These are phyloP conservation scores for Pseudonitzschia multistriata DNA, from an alignment of 108 stramenopile genomes.

Conservation along the genomic window DNA sequence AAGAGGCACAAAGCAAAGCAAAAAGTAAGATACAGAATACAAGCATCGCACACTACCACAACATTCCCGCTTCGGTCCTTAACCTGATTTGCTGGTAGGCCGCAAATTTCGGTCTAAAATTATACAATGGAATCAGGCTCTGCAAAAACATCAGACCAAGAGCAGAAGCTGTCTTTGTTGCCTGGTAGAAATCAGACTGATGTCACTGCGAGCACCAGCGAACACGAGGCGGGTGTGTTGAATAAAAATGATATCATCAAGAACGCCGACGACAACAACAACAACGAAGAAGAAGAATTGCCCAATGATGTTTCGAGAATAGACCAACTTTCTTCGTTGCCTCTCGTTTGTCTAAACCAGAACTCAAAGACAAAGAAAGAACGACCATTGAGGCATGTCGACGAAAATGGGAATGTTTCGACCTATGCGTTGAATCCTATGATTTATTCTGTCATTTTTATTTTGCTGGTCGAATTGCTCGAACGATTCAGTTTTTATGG, in stretches of 20 bases:
- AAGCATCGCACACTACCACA: no score
- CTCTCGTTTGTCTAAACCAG: conserved; percentile 41
- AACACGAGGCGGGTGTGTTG: neutral
- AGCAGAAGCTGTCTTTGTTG: neutral
- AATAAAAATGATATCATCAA: no score
- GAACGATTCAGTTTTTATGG: conserved; percentile 86
- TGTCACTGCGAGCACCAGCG: neutral
- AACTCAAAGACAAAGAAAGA: conserved; percentile 26
- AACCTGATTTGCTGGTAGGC: neutral
- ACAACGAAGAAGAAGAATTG: conserved; percentile 29
- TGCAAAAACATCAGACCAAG: neutral
- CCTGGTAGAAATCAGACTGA: neutral
- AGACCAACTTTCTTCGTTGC: conserved; percentile 41
- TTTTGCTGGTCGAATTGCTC: conserved; percentile 76
- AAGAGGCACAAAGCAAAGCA: no score
- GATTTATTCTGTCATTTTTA: conserved; percentile 66
- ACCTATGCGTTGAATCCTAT: conserved; percentile 65
- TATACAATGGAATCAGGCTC: neutral
- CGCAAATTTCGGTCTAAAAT: neutral
- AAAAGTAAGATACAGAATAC: no score
- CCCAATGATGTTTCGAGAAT: conserved; percentile 37
- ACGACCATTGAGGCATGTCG: conserved; percentile 60
- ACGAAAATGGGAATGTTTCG: conserved; percentile 48
- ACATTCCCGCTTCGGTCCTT: no score
- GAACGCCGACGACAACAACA: neutral